Evolutionary conservation across 805 yeast species (phyloP).

Genomic region (Candida quercuum): DNA sequence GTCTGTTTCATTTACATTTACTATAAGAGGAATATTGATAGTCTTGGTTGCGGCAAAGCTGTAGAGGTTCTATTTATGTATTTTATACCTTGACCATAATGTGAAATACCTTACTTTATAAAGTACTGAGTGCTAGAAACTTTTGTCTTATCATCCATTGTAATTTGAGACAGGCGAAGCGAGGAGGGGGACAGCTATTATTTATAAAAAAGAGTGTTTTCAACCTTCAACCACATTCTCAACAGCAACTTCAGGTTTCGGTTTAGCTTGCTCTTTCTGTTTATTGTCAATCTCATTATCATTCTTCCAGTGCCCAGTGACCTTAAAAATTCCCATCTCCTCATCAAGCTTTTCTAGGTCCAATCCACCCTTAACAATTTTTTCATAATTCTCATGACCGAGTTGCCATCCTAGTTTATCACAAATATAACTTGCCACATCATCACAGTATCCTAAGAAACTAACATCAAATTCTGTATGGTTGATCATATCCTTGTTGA

Average conservation of each 20-base stretch:
- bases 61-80: no score
- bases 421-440: constrained; percentile 62
- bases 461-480: constrained; percentile 79
- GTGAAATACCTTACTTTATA: no score
- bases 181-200: no score
- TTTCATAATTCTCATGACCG: constrained; percentile 45
- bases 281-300: constrained; percentile 3
- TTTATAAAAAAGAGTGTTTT: no score
- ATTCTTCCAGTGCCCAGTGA: constrained; percentile 26
- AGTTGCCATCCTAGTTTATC: constrained; percentile 56
- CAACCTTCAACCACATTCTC: no score
- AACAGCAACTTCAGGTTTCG: not conserved
- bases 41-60: no score
- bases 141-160: no score
- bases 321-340: constrained; percentile 26
- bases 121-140: no score
- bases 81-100: no score
- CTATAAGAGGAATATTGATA: no score
- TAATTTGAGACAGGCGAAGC: no score
- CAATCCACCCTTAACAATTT: constrained; percentile 24
- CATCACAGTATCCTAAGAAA: constrained; percentile 78
- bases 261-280: not conserved
- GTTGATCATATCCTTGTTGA: constrained; percentile 68
- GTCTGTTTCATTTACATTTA: no score
- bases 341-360: constrained; percentile 24